Base-by-base conservation (phyloP, 805 yeast genomes). In the Metschnikowia proteae region DNA sequence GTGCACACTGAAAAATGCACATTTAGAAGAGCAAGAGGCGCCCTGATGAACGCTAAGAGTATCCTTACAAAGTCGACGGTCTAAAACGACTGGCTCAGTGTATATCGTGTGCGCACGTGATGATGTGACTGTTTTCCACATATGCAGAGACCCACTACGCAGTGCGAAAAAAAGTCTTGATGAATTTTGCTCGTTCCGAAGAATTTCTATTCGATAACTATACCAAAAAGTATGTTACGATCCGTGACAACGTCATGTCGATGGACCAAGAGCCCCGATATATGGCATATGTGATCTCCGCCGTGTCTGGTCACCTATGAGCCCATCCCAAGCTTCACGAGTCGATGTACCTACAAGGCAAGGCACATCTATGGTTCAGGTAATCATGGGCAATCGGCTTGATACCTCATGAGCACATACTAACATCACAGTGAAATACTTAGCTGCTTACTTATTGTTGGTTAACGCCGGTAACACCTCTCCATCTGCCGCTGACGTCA, bases 361-460 rank as follows among this genome's bases (percentile, higher is more conserved):
- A 17, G 17, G 17, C 17, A 17, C 17, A 17, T 1, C 17, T 17
- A 17, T 17, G 17, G 17, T 17, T 17, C 17, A 17, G 17, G 17
- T 17, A 17, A 17, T 17, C 17, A 17, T 17, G 17, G 17, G 2
- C 17, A 17, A 17, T 17, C 17, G 17, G 17, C 17, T 6, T 11
- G 39, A n/a, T 26, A 29, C 26, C 43, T 30, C 23, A 22, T 11
- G 9, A 43, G 22, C 46, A 8, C 13, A 43, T 62, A 63, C 68
- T 64, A 64, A 65, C 68, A 29, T 27, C 32, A 5, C 43, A 69
- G 71, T 70, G 75, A 70, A 70, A 68, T 70, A 70, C 74, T 66
- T 70, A 63, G 75, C 75, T 65, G 75, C 75, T 61, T 70, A 70
- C 73, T 68, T 70, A 63, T 69, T 70, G 66, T 70, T 70, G 66